Percentiles rank a stretch among this genome's conserved stretches.
Evolutionary conservation across 2,329 filamentous ascomycete species (phyloP).

Genomic region (Pseudocercospora macadamiae): DNA sequence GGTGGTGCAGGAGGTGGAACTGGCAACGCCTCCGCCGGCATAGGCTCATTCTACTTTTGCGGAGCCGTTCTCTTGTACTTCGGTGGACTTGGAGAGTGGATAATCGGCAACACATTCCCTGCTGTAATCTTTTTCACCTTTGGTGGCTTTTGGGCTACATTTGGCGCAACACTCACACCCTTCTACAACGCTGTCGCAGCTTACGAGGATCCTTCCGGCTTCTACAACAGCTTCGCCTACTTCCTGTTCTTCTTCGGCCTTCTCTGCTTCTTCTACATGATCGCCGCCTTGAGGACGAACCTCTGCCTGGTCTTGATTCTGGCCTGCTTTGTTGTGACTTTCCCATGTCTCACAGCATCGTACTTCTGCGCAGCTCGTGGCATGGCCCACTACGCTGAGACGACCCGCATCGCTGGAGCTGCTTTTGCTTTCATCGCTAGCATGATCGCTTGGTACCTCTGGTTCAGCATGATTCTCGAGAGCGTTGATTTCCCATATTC

Average conservation of each 20-base stretch:
- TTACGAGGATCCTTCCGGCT: slow-evolving; percentile 12
- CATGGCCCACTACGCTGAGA: slow-evolving; percentile 3
- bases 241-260: slow-evolving; percentile 24
- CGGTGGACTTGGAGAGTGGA: slow-evolving; percentile 32
- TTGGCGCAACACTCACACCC: slow-evolving; percentile 23
- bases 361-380: slow-evolving; percentile 24
- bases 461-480: slow-evolving; percentile 24
- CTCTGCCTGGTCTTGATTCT: slow-evolving; percentile 28
- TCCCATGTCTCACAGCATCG: slow-evolving; percentile 21
- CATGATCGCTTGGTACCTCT: slow-evolving; percentile 25
- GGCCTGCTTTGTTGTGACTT: slow-evolving; percentile 23
- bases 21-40: slow-evolving; percentile 18
- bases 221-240: slow-evolving; percentile 20
- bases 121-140: slow-evolving; percentile 58
- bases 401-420: slow-evolving; percentile 14
- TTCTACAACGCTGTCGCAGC: slow-evolving; percentile 7
- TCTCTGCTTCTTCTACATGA: slow-evolving; percentile 24
- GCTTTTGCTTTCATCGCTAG: slow-evolving; percentile 19
- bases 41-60: slow-evolving; percentile 20
- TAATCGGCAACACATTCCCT: slow-evolving; percentile 60
- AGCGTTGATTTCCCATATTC: slow-evolving; percentile 26
- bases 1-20: slow-evolving; percentile 22
- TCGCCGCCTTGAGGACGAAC: slow-evolving; percentile 26
- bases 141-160: slow-evolving; percentile 57
- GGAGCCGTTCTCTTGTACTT: slow-evolving; percentile 15